phyloP scores from a whole-genome alignment of 371 early-diverging fungal species.

The Mucor mucedo region DNA sequence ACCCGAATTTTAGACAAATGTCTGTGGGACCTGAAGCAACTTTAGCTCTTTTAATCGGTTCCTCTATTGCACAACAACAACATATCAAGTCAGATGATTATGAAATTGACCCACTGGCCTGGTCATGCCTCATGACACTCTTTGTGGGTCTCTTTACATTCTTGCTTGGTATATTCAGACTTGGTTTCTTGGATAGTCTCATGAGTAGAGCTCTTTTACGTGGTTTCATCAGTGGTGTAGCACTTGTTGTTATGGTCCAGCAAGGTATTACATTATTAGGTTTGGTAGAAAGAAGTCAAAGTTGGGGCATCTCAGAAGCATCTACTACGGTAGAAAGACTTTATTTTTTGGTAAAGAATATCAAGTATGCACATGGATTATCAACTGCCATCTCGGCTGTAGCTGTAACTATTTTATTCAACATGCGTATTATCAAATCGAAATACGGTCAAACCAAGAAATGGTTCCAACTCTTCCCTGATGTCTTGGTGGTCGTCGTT shows the following conservation, averaged over 20 bases:
- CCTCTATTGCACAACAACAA: slow-evolving; percentile 65
- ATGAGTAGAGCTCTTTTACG: slow-evolving; percentile 88
- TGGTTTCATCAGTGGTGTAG: slow-evolving; percentile 93
- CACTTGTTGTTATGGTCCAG: slow-evolving; percentile 86
- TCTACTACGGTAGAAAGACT: slow-evolving; percentile 79
- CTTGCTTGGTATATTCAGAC: slow-evolving; percentile 86
- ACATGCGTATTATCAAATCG: slow-evolving; percentile 63
- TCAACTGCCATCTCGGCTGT: slow-evolving; percentile 72
- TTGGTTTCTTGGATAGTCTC: slow-evolving; percentile 94
- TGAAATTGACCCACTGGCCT: slow-evolving; percentile 55
- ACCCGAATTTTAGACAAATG: slow-evolving; percentile 64
- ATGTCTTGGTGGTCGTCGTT: slow-evolving; percentile 84
- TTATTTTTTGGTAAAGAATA: slow-evolving; percentile 58
- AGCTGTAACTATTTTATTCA: slow-evolving; percentile 70
- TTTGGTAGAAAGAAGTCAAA: slow-evolving; percentile 50
- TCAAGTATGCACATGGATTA: slow-evolving; percentile 62
- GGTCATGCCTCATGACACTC: slow-evolving; percentile 76
- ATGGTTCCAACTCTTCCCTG: slow-evolving; percentile 81
- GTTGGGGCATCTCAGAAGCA: slow-evolving; percentile 63
- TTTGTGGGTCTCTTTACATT: slow-evolving; percentile 91
- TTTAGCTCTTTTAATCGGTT: slow-evolving; percentile 86
- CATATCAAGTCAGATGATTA: slow-evolving; percentile 28
- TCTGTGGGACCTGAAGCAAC: slow-evolving; percentile 94
- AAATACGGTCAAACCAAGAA: slow-evolving; percentile 36
- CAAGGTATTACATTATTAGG: slow-evolving; percentile 83